phyloP scores from a whole-genome alignment of 2,329 filamentous ascomycete genomes.

The Aspergillus flavus region DNA sequence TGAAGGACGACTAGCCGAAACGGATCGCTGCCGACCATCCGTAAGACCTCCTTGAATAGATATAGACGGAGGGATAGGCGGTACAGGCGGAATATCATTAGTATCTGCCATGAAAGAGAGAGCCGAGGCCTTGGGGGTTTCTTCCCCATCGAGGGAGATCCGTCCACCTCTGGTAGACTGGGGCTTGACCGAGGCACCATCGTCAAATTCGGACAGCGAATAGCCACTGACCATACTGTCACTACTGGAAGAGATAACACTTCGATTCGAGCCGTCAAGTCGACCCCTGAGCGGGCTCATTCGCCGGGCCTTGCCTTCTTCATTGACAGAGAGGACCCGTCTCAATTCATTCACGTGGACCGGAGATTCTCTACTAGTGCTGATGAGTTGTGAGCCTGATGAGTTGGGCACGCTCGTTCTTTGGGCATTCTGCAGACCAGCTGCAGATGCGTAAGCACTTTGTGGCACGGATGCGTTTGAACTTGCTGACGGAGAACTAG shows the following conservation, averaged over 20 bases:
- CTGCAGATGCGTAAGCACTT: constrained; percentile 28
- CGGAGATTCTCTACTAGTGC: constrained; percentile 47
- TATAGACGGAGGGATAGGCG: constrained; percentile 46
- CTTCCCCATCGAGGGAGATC: constrained; percentile 27
- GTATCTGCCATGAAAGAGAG: constrained; percentile 22
- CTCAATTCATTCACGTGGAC: constrained; percentile 53
- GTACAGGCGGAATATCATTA: constrained; percentile 49
- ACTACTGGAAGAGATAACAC: constrained; percentile 43
- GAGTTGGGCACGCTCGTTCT: constrained; percentile 41
- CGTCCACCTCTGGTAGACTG: constrained; percentile 29
- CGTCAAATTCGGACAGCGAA: constrained; percentile 40
- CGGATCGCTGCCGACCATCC: constrained; percentile 39
- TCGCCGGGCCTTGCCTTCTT: constrained; percentile 36
- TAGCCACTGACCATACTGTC: constrained; percentile 50
- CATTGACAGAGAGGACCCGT: constrained; percentile 48
- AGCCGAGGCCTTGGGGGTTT: constrained; percentile 35
- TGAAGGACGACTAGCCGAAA: constrained; percentile 33
- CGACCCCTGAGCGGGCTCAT: constrained; percentile 48
- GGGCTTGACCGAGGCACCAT: constrained; percentile 30
- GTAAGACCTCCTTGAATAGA: constrained; percentile 47
- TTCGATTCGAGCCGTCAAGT: constrained; percentile 34
- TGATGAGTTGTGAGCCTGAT: constrained; percentile 38
- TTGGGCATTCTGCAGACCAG: constrained; percentile 33
- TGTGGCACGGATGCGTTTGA: constrained; percentile 25
- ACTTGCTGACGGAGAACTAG: constrained; percentile 34